Conservation (phyloP, 2,329 filamentous ascomycete genomes). For the Chrysosporium keratinophilum region DNA sequence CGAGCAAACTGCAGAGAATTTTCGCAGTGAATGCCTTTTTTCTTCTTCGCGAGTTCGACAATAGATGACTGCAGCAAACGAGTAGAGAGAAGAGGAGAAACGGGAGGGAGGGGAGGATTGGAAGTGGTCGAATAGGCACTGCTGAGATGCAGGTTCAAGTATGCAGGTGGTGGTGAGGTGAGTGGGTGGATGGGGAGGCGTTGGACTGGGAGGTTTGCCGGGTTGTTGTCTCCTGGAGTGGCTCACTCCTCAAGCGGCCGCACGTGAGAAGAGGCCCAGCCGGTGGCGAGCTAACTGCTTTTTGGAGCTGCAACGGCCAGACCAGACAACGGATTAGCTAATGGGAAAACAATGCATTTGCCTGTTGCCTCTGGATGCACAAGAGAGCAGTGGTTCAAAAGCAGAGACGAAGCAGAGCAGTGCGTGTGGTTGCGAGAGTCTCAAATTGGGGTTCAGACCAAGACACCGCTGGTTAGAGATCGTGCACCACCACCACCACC, state of each 20-base stretch:
- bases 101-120: not conserved
- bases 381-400: not conserved
- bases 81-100: not conserved
- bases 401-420: not conserved
- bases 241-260: not conserved
- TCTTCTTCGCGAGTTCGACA: not conserved
- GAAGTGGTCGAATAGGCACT: not conserved
- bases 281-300: not conserved
- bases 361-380: no score
- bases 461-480: not conserved
- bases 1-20: not conserved
- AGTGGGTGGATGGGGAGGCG: slow-evolving; percentile 2
- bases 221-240: not conserved
- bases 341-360: no score
- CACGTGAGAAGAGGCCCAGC: slow-evolving; percentile 3
- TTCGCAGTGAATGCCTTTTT: no score
- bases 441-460: slow-evolving; percentile 2
- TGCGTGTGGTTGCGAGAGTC: not conserved
- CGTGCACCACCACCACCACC: no score
- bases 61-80: not conserved
- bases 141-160: not conserved
- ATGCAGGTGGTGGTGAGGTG: not conserved
- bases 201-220: not conserved
- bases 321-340: no score
- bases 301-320: no score